phyloP scores from a whole-genome alignment of 1,139 yeast species.

The Sporopachydermia cereana region DNA sequence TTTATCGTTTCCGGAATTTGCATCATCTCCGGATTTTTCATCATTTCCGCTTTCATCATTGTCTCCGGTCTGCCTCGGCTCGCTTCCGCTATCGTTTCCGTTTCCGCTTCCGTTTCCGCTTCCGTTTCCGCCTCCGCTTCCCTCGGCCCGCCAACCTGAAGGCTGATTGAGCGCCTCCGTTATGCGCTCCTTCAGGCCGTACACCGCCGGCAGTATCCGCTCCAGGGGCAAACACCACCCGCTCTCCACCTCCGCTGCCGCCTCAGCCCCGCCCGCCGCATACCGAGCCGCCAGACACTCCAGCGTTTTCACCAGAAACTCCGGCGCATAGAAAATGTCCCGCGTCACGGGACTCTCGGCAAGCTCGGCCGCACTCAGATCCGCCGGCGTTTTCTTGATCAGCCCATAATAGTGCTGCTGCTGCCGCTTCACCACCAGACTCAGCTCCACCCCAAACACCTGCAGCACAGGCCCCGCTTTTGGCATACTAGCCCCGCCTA shows the following conservation, averaged over 20 bases:
- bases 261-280: background rate
- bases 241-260: background rate
- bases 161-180: background rate
- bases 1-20: background rate
- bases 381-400: background rate
- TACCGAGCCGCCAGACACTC: background rate
- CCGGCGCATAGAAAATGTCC: constrained; percentile 1
- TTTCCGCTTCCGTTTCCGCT: background rate
- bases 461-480: background rate
- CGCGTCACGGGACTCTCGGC: background rate
- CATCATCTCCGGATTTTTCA: background rate
- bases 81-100: background rate
- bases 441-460: constrained; percentile 6
- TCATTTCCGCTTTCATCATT: background rate
- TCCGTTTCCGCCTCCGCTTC: background rate
- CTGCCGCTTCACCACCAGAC: constrained; percentile 2
- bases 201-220: background rate
- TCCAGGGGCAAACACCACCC: background rate
- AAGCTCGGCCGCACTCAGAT: background rate
- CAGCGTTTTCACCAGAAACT: constrained; percentile 5
- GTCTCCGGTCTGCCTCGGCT: background rate
- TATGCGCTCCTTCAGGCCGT: background rate
- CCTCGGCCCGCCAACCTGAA: no score
- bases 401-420: constrained; percentile 1
- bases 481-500: no score